Conservation (phyloP, 2,329 filamentous ascomycete genomes). For the Aspergillus sp. region DNA sequence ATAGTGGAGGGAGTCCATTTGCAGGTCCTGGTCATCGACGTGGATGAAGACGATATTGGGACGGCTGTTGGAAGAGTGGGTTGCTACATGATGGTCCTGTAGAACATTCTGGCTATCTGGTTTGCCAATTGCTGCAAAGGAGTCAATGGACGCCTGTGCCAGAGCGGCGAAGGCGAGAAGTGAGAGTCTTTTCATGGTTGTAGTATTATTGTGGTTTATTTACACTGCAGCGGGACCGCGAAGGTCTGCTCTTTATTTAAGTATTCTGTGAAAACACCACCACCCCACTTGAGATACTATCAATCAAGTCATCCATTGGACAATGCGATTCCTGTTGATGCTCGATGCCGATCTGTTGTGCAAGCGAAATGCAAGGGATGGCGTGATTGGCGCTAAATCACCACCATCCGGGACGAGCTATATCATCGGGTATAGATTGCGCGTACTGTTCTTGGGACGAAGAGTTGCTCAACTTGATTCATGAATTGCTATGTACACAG, state of each 20-base stretch:
- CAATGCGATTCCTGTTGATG: too few relatives aligned
- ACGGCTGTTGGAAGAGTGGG: background rate
- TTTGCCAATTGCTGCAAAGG: too few relatives aligned
- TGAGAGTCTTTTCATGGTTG: background rate
- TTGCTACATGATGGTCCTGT: background rate
- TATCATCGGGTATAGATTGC: too few relatives aligned
- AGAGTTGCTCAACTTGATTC: too few relatives aligned
- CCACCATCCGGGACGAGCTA: background rate
- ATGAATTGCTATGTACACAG: background rate
- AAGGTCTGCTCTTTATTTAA: too few relatives aligned
- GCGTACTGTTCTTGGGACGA: too few relatives aligned
- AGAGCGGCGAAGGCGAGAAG: background rate
- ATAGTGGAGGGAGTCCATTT: slow-evolving; percentile 61
- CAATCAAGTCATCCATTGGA: too few relatives aligned
- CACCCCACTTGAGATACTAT: too few relatives aligned
- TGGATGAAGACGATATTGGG: slow-evolving; percentile 66
- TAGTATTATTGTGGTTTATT: background rate
- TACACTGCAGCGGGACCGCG: background rate
- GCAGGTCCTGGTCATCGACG: slow-evolving; percentile 66
- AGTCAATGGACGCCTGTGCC: background rate
- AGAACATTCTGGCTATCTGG: background rate
- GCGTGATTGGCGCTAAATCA: background rate
- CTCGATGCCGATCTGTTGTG: background rate
- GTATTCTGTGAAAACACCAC: too few relatives aligned
- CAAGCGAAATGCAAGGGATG: background rate